Evolutionary conservation across 2,329 filamentous ascomycete genomes (phyloP), one percentile per base, ranked within the genome.

Genomic region (Botrytis tulipae): DNA sequence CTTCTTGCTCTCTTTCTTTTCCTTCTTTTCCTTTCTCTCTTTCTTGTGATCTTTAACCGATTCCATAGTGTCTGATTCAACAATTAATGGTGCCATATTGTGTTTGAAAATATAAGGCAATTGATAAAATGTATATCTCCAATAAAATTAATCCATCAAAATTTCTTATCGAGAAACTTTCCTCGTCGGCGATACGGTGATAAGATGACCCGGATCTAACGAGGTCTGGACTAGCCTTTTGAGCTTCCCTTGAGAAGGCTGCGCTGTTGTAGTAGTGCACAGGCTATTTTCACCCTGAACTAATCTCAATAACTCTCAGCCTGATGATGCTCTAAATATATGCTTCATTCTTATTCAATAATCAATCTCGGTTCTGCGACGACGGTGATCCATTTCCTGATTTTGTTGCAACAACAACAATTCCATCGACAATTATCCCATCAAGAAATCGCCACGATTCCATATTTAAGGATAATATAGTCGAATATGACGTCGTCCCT

Each of bases 1-100:
- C 61, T 77, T 77, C 68, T 77, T 77, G 72, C 54, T 71, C 25
- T 66, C 71, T 46, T 69, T 73, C 16, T 57, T 32, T 29, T 48
- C 57, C 54, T 73, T 73, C 40, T 66, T 68, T 12, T 73, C 66
- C 37, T 46, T 32, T 20, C 16, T 69, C 42, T 72, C 66, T 37
- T 68, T 68, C 37, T 68, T 57, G 6, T 22, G 16, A 42, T 57
- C 66, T 32, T 69, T 69, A 18, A 25, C 44, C 32, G 66, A 57
- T 1, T 59, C 66, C 63, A 69, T 73, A 16, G 32, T 61, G 25
- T 57, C 62, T 16, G 54, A 61, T 29, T 73, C 71, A 51, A 57
- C 63, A 69, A 73, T 69, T 35, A 61, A 61, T 25, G 71, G 63
- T 57, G 51, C n/a, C 51, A 57, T 51, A 61, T 69, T 37, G 54